Evolutionary conservation across 179 eudicot genomes (phyloP).

Genomic region (Silene noctiflora): DNA sequence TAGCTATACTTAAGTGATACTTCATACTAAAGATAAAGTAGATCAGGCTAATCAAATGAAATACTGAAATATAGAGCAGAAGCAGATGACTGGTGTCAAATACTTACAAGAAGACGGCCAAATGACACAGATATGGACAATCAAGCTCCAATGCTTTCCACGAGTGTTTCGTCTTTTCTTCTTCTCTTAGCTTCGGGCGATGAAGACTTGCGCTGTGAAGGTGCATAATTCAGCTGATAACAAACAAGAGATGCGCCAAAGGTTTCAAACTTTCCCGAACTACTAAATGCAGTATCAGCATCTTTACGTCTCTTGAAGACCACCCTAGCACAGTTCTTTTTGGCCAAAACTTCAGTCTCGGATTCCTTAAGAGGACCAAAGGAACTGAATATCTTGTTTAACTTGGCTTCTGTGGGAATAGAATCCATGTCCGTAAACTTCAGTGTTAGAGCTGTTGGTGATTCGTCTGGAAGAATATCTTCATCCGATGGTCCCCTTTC

Average conservation of each 20-base stretch:
- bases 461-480: constrained; percentile 17
- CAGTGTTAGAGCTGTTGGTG: constrained; percentile 48
- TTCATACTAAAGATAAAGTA: neutral
- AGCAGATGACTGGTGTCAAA: constrained; percentile 7
- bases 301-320: constrained; percentile 44
- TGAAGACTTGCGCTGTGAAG: constrained; percentile 24
- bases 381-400: constrained; percentile 45
- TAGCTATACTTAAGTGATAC: constrained; percentile 7
- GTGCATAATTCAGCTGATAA: constrained; percentile 33
- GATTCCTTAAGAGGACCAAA: constrained; percentile 60
- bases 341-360: constrained; percentile 47
- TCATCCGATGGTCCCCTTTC: constrained; percentile 17
- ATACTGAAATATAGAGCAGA: neutral
- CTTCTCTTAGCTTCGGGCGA: constrained; percentile 33
- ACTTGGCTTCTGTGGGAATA: constrained; percentile 52
- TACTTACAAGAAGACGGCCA: constrained; percentile 18
- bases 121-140: neutral
- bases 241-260: constrained; percentile 53
- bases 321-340: constrained; percentile 46
- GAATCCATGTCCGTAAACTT: constrained; percentile 53
- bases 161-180: constrained; percentile 31
- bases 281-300: constrained; percentile 54
- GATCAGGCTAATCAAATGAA: neutral
- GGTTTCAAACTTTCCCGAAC: constrained; percentile 53
- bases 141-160: constrained; percentile 28